These are phyloP conservation scores for Margaritispora aquatica DNA, from an alignment of 495 filamentous ascomycete genomes.

Conservation along the genomic window DNA sequence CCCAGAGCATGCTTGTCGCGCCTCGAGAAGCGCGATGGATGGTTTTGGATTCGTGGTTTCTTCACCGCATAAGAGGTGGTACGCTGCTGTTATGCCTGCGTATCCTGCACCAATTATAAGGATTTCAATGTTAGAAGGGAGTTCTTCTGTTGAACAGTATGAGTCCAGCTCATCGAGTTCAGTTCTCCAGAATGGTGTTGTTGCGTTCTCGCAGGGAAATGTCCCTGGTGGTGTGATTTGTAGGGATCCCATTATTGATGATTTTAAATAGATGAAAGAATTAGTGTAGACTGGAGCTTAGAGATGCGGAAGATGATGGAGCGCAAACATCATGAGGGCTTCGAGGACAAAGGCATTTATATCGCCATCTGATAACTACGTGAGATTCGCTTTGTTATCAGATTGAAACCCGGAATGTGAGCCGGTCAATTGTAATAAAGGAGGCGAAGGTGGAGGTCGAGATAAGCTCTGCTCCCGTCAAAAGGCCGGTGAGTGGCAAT, in stretches of 20 bases:
- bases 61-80: conserved; percentile 40
- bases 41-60: background rate
- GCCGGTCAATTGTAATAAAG: background rate
- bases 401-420: background rate
- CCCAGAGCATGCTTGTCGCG: conserved; percentile 47
- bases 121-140: conserved; percentile 46
- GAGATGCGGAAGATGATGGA: background rate
- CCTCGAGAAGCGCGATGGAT: conserved; percentile 44
- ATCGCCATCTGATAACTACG: background rate
- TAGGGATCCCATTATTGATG: background rate
- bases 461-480: background rate
- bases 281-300: background rate
- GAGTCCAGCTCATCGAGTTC: conserved; percentile 52
- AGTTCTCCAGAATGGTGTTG: conserved; percentile 63
- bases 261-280: background rate
- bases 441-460: background rate
- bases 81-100: conserved; percentile 55
- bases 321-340: background rate
- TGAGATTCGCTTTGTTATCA: background rate
- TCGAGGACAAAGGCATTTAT: background rate
- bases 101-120: conserved; percentile 67
- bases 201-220: conserved; percentile 50
- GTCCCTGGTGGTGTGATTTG: conserved; percentile 23
- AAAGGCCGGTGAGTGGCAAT: background rate
- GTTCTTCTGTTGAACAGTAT: conserved; percentile 40